These are phyloP conservation scores for Coemansia sp. DNA, from an alignment of 192 early-diverging fungal species.

Conservation along the genomic window DNA sequence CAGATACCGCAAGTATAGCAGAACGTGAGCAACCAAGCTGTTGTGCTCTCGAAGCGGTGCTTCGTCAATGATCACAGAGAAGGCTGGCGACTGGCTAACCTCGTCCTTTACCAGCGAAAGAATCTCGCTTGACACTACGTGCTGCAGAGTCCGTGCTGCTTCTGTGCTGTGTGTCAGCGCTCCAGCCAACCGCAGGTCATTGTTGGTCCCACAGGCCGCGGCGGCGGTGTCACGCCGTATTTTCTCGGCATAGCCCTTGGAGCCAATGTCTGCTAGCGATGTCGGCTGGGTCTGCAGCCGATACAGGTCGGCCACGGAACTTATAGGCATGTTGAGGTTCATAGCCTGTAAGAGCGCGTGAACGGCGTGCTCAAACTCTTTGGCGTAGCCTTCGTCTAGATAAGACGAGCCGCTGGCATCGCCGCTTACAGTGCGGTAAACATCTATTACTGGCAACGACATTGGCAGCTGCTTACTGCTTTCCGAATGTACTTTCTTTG, in stretches of 20 bases:
- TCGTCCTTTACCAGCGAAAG: constrained; percentile 53
- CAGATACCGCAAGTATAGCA: constrained; percentile 48
- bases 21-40: constrained; percentile 49
- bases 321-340: constrained; percentile 45
- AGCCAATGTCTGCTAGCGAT: constrained; percentile 34
- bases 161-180: constrained; percentile 24
- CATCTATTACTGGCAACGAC: neutral
- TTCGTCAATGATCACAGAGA: constrained; percentile 53
- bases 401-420: constrained; percentile 13
- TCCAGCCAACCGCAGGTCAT: constrained; percentile 37
- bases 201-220: neutral
- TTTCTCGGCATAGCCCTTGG: constrained; percentile 14
- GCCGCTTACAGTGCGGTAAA: constrained; percentile 3
- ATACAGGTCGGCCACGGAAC: constrained; percentile 44
- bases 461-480: neutral
- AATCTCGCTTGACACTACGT: constrained; percentile 54
- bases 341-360: constrained; percentile 54
- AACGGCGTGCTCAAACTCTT: constrained; percentile 45
- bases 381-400: constrained; percentile 37
- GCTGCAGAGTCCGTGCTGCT: constrained; percentile 44
- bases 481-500: neutral
- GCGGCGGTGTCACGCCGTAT: constrained; percentile 9
- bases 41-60: constrained; percentile 53
- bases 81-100: constrained; percentile 53
- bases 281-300: constrained; percentile 31